phyloP scores from a whole-genome alignment of 2,329 filamentous ascomycete genomes.

The Metarhizium anisopliae region DNA sequence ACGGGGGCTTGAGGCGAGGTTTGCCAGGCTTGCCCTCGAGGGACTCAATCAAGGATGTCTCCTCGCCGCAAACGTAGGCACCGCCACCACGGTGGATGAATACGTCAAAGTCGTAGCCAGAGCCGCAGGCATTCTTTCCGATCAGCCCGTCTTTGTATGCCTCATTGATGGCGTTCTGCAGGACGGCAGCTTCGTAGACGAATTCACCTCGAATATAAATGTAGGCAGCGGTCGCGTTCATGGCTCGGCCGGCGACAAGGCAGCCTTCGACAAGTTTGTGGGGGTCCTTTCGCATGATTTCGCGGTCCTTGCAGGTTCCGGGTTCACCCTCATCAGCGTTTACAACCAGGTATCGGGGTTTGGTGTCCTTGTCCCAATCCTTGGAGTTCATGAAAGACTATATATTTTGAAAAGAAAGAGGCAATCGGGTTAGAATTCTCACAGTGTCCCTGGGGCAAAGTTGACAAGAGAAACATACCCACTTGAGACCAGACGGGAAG shows the following conservation, averaged over 20 bases:
- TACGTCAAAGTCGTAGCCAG: constrained; percentile 96
- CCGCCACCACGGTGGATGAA: constrained; percentile 94
- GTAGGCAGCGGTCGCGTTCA: constrained; percentile 98
- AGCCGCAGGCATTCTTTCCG: constrained; percentile 95
- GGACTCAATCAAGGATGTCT: constrained; percentile 96
- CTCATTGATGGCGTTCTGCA: constrained; percentile 95
- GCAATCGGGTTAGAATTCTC: background rate
- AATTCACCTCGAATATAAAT: constrained; percentile 99
- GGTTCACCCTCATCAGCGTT: constrained; percentile 98
- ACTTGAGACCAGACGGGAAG: constrained; percentile 98
- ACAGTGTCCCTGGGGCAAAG: background rate
- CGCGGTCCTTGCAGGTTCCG: constrained; percentile 97
- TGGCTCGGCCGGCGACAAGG: constrained; percentile 87
- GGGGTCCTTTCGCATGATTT: constrained; percentile 99
- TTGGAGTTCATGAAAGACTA: constrained; percentile 99
- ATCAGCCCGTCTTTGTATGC: constrained; percentile 91
- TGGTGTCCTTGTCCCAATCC: constrained; percentile 96
- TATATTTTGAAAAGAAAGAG: background rate
- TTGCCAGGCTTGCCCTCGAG: constrained; percentile 98
- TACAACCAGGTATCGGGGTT: constrained; percentile 93
- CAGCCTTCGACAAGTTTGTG: constrained; percentile 99
- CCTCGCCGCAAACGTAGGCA: constrained; percentile 96
- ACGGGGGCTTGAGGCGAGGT: constrained; percentile 95
- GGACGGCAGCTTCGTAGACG: constrained; percentile 85
- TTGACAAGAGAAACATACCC: constrained; percentile 51